Evolutionary conservation across 2,329 filamentous ascomycete species (phyloP).

Genomic region (Harringtonia aguacate): DNA sequence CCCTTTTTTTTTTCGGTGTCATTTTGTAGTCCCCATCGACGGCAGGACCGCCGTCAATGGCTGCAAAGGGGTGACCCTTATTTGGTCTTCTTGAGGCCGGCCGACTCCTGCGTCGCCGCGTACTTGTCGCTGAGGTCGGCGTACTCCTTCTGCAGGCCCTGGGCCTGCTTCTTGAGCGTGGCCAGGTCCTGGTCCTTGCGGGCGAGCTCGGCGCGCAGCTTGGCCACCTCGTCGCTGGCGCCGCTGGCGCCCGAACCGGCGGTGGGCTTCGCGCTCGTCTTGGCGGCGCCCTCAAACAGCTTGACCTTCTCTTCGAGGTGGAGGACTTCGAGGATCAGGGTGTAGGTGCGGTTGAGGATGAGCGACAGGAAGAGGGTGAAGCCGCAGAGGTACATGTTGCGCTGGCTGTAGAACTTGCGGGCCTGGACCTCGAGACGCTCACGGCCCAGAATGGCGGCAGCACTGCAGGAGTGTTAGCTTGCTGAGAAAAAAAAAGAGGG

Average conservation of each 20-base stretch:
- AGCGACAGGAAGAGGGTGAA: constrained; percentile 98
- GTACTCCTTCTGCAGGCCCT: constrained; percentile 77
- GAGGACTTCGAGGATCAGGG: constrained; percentile 88
- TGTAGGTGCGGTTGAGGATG: constrained; percentile 98
- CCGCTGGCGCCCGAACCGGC: constrained; percentile 57
- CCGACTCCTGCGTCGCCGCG: constrained; percentile 41
- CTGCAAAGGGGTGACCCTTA: too few relatives aligned
- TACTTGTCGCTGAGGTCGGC: constrained; percentile 77
- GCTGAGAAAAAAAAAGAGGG: not conserved
- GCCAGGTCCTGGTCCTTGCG: constrained; percentile 75
- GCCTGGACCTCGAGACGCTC: constrained; percentile 98
- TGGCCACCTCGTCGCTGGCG: constrained; percentile 63
- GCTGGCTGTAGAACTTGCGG: constrained; percentile 99
- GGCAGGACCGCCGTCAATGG: too few relatives aligned
- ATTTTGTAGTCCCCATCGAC: not conserved
- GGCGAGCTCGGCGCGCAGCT: constrained; percentile 59
- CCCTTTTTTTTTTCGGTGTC: too few relatives aligned
- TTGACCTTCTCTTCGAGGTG: constrained; percentile 87
- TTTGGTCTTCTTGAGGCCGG: constrained; percentile 47
- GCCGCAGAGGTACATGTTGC: constrained; percentile 99
- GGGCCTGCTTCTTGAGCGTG: constrained; percentile 85
- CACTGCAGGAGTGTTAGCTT: constrained; percentile 24
- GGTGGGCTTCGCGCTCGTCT: constrained; percentile 48
- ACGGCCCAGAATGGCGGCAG: constrained; percentile 70
- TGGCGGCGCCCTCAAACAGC: constrained; percentile 55